Evolutionary conservation across 2,329 filamentous ascomycete species (phyloP).

Genomic region (Claviceps maximensis): DNA sequence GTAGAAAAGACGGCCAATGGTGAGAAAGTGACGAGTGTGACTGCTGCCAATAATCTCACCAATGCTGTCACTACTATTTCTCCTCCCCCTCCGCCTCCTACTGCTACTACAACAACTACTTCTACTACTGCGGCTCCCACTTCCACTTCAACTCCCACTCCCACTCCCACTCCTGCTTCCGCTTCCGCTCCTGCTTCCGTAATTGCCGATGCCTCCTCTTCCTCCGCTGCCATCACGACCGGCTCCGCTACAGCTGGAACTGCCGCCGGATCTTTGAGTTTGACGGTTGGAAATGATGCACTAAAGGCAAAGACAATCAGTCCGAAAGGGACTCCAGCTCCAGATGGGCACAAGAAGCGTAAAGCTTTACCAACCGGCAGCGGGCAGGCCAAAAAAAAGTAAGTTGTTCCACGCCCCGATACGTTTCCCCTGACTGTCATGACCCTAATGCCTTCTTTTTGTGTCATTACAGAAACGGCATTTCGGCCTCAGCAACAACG

Average conservation of each 20-base stretch:
- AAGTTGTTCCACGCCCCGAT: slow-evolving; percentile 17
- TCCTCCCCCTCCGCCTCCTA: background rate
- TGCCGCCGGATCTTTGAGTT: slow-evolving; percentile 42
- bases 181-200: background rate
- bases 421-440: background rate
- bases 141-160: background rate
- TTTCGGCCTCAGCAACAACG: slow-evolving; percentile 59
- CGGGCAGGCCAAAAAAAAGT: slow-evolving; percentile 69
- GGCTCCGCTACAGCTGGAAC: background rate
- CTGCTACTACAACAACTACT: background rate
- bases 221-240: background rate
- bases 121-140: background rate
- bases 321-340: slow-evolving; percentile 53
- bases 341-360: slow-evolving; percentile 58
- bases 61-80: background rate
- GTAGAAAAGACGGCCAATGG: slow-evolving; percentile 53
- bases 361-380: slow-evolving; percentile 54
- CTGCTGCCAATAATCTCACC: background rate
- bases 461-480: slow-evolving; percentile 23
- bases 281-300: slow-evolving; percentile 34
- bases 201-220: background rate
- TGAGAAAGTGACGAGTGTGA: slow-evolving; percentile 23
- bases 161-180: background rate
- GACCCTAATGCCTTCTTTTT: background rate
- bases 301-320: slow-evolving; percentile 49